These are phyloP conservation scores for Theobroma cacao DNA, from an alignment of 345 rosid species.

Conservation along the genomic window DNA sequence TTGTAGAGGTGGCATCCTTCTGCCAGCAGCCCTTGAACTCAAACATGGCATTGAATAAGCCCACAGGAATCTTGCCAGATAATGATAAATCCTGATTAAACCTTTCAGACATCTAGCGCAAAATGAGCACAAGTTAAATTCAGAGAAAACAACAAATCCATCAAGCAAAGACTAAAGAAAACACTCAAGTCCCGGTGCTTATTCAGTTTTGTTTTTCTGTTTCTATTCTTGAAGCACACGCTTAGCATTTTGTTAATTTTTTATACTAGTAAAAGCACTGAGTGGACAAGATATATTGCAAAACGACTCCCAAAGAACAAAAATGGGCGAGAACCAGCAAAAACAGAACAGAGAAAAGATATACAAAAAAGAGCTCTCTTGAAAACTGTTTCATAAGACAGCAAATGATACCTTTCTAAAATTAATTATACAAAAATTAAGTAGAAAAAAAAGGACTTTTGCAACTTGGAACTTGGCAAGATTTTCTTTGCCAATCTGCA, in stretches of 20 bases:
- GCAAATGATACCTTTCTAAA: not conserved
- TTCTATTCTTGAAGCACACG: not conserved
- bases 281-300: not conserved
- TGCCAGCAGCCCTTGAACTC: constrained; percentile 68
- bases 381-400: not conserved
- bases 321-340: not conserved
- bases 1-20: constrained; percentile 65
- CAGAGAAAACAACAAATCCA: not conserved
- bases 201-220: not conserved
- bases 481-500: not conserved
- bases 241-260: not conserved
- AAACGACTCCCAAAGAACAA: not conserved
- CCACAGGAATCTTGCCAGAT: constrained; percentile 88
- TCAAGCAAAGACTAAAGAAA: not conserved
- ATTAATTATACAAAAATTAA: not conserved
- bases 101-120: constrained; percentile 88
- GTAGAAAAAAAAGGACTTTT: not conserved
- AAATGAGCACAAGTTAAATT: not conserved
- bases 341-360: not conserved
- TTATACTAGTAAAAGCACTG: too few species aligned
- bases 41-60: constrained; percentile 77
- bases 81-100: constrained; percentile 70
- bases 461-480: not conserved
- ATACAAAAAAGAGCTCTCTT: not conserved
- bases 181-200: not conserved